Evolutionary conservation across 2,329 filamentous ascomycete species (phyloP).

Genomic region (Neocucurbitaria cava): DNA sequence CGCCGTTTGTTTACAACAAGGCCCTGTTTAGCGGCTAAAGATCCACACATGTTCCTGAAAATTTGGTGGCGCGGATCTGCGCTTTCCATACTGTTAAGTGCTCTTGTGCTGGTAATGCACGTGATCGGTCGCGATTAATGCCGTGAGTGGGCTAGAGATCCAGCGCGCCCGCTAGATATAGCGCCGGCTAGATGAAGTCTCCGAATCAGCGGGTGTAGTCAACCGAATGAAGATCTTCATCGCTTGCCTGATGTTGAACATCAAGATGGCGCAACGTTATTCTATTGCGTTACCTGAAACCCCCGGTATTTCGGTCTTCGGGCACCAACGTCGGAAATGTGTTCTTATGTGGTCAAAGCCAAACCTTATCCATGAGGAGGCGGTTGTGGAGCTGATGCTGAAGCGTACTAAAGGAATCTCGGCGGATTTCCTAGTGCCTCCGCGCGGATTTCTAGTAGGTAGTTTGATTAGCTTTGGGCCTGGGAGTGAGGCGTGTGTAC

Average conservation of each 20-base stretch:
- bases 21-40: neutral
- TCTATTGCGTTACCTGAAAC: neutral
- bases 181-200: neutral
- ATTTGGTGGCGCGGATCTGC: neutral
- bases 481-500: neutral
- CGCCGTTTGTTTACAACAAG: neutral
- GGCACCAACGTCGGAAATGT: neutral
- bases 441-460: neutral
- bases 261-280: neutral
- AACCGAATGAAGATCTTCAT: neutral
- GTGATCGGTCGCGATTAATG: neutral
- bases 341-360: neutral
- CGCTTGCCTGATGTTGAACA: neutral
- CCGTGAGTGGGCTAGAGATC: neutral
- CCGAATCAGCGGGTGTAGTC: neutral
- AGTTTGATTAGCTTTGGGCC: neutral
- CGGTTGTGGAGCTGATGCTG: neutral
- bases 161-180: neutral
- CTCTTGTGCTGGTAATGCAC: neutral
- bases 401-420: neutral
- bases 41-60: neutral
- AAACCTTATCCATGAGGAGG: neutral
- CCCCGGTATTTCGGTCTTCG: neutral
- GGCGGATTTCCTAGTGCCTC: neutral
- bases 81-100: too few species aligned